phyloP scores from a whole-genome alignment of 2,329 filamentous ascomycete species.

The Beauveria bassiana region DNA sequence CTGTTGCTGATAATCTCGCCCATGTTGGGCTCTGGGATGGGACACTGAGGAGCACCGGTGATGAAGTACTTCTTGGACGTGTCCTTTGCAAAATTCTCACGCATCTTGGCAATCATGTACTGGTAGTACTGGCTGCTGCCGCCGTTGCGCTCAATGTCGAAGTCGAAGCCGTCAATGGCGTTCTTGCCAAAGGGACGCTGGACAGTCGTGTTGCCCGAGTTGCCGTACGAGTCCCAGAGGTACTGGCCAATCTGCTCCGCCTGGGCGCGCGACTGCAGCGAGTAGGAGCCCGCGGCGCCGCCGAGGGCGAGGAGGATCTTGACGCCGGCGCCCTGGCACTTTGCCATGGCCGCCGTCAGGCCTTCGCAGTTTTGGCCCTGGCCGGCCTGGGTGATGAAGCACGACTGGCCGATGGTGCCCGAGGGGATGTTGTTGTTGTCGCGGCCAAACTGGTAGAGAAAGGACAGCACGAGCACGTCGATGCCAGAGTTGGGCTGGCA shows the following conservation, averaged over 20 bases:
- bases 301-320: slow-evolving; percentile 14
- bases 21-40: slow-evolving; percentile 31
- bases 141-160: slow-evolving; percentile 17
- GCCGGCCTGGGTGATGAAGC: slow-evolving; percentile 25
- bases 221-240: slow-evolving; percentile 18
- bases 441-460: slow-evolving; percentile 30
- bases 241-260: slow-evolving; percentile 18
- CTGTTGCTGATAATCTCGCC: slow-evolving; percentile 30
- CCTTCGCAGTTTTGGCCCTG: slow-evolving; percentile 22
- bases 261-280: slow-evolving; percentile 14
- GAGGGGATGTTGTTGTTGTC: slow-evolving; percentile 27
- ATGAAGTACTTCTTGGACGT: slow-evolving; percentile 31
- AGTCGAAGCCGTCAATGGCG: slow-evolving; percentile 17
- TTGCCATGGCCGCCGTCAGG: slow-evolving; percentile 16
- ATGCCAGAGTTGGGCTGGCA: slow-evolving; percentile 30
- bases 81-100: slow-evolving; percentile 16
- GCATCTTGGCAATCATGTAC: slow-evolving; percentile 16
- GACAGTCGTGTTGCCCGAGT: slow-evolving; percentile 8
- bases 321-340: slow-evolving; percentile 17
- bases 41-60: slow-evolving; percentile 38
- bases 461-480: slow-evolving; percentile 35
- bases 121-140: slow-evolving; percentile 17
- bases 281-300: slow-evolving; percentile 16
- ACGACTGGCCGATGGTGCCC: slow-evolving; percentile 32
- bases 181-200: slow-evolving; percentile 16